Evolutionary conservation across 768 basidiomycete genomes (phyloP), one percentile per base, ranked within the genome.

Genomic region (Pleurotus pulmonarius): DNA sequence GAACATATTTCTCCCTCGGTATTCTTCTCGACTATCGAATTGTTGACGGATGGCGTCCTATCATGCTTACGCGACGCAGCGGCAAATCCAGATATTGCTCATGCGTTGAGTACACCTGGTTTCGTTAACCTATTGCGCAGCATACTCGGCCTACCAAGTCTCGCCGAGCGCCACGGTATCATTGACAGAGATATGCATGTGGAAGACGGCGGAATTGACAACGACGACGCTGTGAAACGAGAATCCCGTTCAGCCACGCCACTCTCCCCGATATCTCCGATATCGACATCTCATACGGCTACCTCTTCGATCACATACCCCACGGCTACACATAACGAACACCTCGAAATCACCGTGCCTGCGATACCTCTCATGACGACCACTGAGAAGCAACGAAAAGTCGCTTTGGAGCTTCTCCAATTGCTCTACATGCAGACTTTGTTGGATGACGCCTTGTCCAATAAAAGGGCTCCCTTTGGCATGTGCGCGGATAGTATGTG

Each of bases 371-470:
- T 18, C 9, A 15, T 41, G 41, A 15, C 41, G 15, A 37, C 51
- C 11, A 53, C 37, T 41, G 25, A 41, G 5, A n/a, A 6, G 16
- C 37, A 53, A 12, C 51, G 20, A 39, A 24, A 11, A 24, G 12
- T 53, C n/a, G 51, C 51, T n/a, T 22, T 20, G 39, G 51, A 53
- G n/a, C 39, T 53, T 12, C 51, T 53, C 18, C 37, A 53, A 22
- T 41, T 53, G 20, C 39, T 53, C 5, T 24, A 16, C 24, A 41
- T 39, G 12, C 51, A 53, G 20, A 3, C 39, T 7, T 20, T 56
- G 6, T 83, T 92, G 6, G 82, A 85, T 62, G 81, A 88, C 26
- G 80, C 83, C 1, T 70, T 92, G 5, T 75, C 74, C 2, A 83
- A 83, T 60, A 66, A 78, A 0, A 72, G 74, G 1, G 81, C 75